These are phyloP conservation scores for Lecanicillium sp. DNA, from an alignment of 2,329 filamentous ascomycete species.

Conservation along the genomic window DNA sequence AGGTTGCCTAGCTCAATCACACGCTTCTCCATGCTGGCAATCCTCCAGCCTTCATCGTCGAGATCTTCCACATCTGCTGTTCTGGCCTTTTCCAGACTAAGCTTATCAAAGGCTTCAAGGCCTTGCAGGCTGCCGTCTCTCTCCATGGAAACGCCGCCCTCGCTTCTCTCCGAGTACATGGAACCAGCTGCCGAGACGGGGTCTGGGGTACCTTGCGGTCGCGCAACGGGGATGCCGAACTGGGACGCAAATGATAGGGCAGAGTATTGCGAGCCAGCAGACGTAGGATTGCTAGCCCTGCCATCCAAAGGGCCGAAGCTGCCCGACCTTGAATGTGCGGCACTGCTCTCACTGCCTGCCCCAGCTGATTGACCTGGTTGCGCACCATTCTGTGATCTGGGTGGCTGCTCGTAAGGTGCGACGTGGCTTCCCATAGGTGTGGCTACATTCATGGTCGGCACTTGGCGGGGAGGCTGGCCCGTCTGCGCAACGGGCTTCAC, in stretches of 20 bases:
- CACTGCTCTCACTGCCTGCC: slow-evolving; percentile 72
- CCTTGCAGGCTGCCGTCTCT: slow-evolving; percentile 73
- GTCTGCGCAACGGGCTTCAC: slow-evolving; percentile 60
- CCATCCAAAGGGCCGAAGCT: slow-evolving; percentile 75
- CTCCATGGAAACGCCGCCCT: slow-evolving; percentile 71
- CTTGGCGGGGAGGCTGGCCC: slow-evolving; percentile 37
- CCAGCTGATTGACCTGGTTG: slow-evolving; percentile 60
- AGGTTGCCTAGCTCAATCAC: slow-evolving; percentile 84
- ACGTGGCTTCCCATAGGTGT: slow-evolving; percentile 80
- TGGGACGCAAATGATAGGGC: slow-evolving; percentile 72
- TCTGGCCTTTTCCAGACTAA: slow-evolving; percentile 74
- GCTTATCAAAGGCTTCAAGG: slow-evolving; percentile 69
- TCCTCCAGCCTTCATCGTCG: slow-evolving; percentile 91
- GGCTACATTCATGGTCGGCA: slow-evolving; percentile 75
- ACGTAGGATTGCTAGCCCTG: slow-evolving; percentile 71
- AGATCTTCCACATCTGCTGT: slow-evolving; percentile 88
- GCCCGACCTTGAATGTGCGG: slow-evolving; percentile 71
- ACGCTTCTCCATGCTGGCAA: slow-evolving; percentile 80
- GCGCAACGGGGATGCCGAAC: slow-evolving; percentile 58
- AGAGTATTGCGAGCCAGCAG: slow-evolving; percentile 82
- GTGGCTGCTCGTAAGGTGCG: slow-evolving; percentile 60
- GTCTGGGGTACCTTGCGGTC: slow-evolving; percentile 65
- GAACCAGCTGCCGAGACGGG: slow-evolving; percentile 84
- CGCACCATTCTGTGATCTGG: slow-evolving; percentile 41
- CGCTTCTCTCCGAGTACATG: slow-evolving; percentile 72